Evolutionary conservation across 257 asterid species (phyloP).

Genomic region (Nyctanthes arbortristis): DNA sequence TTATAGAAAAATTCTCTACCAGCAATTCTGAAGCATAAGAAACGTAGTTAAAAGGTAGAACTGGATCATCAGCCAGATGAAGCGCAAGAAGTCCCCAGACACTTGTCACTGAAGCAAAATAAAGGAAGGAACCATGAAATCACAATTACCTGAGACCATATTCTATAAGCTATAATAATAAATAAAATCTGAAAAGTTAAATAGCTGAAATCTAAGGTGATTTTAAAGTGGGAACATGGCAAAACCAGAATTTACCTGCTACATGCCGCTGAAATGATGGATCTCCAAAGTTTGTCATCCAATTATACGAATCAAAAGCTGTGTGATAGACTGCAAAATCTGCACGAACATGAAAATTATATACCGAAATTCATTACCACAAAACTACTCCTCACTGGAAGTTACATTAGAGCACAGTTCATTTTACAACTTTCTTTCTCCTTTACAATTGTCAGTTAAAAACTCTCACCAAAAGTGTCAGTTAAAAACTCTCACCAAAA

Average conservation of each 20-base stretch:
- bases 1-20: constrained; percentile 38
- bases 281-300: constrained; percentile 82
- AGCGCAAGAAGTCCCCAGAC: constrained; percentile 94
- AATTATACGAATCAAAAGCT: constrained; percentile 83
- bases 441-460: background rate
- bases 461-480: constrained; percentile 1
- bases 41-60: constrained; percentile 81
- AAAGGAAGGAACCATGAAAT: constrained; percentile 6
- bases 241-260: constrained; percentile 51
- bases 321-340: constrained; percentile 97
- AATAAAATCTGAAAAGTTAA: background rate
- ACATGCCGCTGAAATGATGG: constrained; percentile 87
- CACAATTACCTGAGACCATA: background rate
- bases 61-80: constrained; percentile 75
- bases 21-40: constrained; percentile 74
- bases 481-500: background rate
- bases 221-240: background rate
- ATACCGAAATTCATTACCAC: constrained; percentile 21
- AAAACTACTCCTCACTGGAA: constrained; percentile 3
- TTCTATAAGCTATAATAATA: background rate
- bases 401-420: background rate
- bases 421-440: background rate
- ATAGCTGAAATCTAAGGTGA: background rate
- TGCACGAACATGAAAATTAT: constrained; percentile 33
- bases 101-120: constrained; percentile 57